Conservation (phyloP, 768 basidiomycete genomes). For the Kwoniella heveanensis region DNA sequence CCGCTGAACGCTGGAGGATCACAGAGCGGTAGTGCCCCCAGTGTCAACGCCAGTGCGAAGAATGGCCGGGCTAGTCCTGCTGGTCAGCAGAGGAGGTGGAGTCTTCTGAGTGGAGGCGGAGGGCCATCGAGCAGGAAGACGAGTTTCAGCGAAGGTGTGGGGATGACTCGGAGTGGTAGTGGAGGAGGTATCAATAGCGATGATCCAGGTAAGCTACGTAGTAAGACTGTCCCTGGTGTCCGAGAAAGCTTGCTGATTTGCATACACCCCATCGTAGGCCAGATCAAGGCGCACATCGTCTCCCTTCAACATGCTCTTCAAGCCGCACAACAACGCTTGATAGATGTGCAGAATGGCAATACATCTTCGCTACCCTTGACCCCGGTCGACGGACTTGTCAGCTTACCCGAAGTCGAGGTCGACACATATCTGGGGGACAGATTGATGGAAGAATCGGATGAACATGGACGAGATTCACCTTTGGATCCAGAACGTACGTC, state of each 20-base stretch:
- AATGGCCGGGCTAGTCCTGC: constrained; percentile 20
- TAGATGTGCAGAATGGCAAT: constrained; percentile 16
- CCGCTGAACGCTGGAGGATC: not conserved
- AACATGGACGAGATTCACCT: constrained; percentile 13
- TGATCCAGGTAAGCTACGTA: constrained; percentile 24
- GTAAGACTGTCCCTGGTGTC: not conserved
- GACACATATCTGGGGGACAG: constrained; percentile 2
- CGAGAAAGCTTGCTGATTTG: not conserved
- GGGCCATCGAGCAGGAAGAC: constrained; percentile 21
- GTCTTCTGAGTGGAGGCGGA: constrained; percentile 19
- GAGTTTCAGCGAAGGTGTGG: constrained; percentile 11
- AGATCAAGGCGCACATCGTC: constrained; percentile 32
- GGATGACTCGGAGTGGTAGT: constrained; percentile 7
- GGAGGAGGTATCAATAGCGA: constrained; percentile 5
- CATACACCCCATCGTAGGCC: constrained; percentile 14
- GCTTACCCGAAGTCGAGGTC: constrained; percentile 21
- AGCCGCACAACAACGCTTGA: constrained; percentile 27
- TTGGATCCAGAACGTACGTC: constrained; percentile 12
- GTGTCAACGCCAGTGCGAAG: not conserved
- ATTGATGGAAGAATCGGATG: constrained; percentile 3
- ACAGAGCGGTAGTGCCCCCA: not conserved
- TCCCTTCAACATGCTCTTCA: constrained; percentile 25
- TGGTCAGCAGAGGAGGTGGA: constrained; percentile 14
- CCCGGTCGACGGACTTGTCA: constrained; percentile 19
- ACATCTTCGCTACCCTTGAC: constrained; percentile 23